Conservation (phyloP, 108 stramenopile genomes). For the Pseudonitzschia pungens region DNA sequence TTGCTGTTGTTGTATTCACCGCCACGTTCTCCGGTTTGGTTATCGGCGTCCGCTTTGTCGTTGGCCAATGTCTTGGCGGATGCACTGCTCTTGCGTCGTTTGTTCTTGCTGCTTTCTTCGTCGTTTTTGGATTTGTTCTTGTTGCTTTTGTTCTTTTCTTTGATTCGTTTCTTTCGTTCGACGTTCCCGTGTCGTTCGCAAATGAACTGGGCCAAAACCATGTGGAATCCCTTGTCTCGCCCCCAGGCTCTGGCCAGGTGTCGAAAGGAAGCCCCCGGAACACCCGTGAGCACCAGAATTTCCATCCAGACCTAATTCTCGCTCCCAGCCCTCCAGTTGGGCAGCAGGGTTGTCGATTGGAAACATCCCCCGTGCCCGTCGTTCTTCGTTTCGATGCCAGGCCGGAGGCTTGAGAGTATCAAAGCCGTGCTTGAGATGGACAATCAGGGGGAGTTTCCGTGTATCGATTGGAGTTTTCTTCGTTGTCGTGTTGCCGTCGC, state of each 20-base stretch:
- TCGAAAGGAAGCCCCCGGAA: conserved; percentile 46
- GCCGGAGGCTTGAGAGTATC: conserved; percentile 52
- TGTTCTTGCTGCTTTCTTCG: not conserved
- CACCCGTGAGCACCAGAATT: conserved; percentile 50
- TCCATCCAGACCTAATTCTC: conserved; percentile 71
- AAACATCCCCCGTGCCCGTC: conserved; percentile 53
- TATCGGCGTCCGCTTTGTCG: not conserved
- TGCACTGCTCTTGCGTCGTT: not conserved
- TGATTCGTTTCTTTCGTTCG: conserved; percentile 53
- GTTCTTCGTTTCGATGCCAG: conserved; percentile 78
- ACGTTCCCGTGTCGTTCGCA: conserved; percentile 68
- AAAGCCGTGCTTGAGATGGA: conserved; percentile 46
- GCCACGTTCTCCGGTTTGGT: not conserved
- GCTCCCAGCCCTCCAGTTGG: conserved; percentile 73
- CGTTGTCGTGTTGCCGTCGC: not conserved
- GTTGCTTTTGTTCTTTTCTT: conserved; percentile 9
- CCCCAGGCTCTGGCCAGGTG: conserved; percentile 73
- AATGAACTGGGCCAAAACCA: conserved; percentile 56
- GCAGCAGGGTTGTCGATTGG: conserved; percentile 53
- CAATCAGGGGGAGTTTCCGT: conserved; percentile 40
- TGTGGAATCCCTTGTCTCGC: conserved; percentile 70
- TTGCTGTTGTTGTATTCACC: conserved; percentile 10
- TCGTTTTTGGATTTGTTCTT: not conserved
- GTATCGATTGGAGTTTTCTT: not conserved
- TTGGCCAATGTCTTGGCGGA: conserved; percentile 6